Percentiles rank a stretch among this genome's conserved stretches.
These are phyloP conservation scores for Lepiota venenata DNA, from an alignment of 768 basidiomycete genomes.

Conservation along the genomic window DNA sequence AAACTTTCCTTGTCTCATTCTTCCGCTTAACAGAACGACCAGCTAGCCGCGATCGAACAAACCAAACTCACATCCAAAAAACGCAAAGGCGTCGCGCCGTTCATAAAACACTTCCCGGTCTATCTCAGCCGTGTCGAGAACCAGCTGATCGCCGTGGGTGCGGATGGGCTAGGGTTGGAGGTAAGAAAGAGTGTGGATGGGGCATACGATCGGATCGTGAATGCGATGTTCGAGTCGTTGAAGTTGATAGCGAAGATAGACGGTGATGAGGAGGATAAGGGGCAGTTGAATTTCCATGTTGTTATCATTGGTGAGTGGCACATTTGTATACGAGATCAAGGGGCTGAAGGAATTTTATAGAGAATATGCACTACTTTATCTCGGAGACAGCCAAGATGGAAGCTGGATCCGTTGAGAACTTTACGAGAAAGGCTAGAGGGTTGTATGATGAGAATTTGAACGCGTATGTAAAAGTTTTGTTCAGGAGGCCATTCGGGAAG, in stretches of 20 bases:
- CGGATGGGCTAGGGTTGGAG: conserved; percentile 69
- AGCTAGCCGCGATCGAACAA: conserved; percentile 84
- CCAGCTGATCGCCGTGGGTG: conserved; percentile 62
- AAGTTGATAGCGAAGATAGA: conserved; percentile 97
- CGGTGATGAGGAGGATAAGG: conserved; percentile 92
- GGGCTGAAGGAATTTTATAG: conserved; percentile 35
- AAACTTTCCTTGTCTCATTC: conserved; percentile 1
- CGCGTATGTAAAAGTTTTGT: conserved; percentile 83
- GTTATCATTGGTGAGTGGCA: conserved; percentile 79
- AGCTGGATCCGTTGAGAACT: conserved; percentile 55
- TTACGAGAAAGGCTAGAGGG: conserved; percentile 68
- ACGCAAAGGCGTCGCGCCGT: conserved; percentile 87
- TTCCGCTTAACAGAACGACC: conserved; percentile 57
- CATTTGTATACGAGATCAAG: neutral
- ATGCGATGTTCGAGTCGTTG: conserved; percentile 87
- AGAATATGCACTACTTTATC: conserved; percentile 96
- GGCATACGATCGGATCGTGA: conserved; percentile 86
- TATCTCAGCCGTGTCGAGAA: conserved; percentile 83
- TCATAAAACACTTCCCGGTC: conserved; percentile 89
- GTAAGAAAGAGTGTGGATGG: conserved; percentile 74
- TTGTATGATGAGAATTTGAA: conserved; percentile 89
- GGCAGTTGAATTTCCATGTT: conserved; percentile 94
- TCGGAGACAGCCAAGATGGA: conserved; percentile 75
- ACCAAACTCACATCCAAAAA: conserved; percentile 92
- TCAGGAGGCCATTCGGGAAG: conserved; percentile 83